Percentiles rank a stretch among this genome's conserved stretches.
phyloP scores from a whole-genome alignment of 495 filamentous ascomycete genomes.

The Tuber umbilicatum region DNA sequence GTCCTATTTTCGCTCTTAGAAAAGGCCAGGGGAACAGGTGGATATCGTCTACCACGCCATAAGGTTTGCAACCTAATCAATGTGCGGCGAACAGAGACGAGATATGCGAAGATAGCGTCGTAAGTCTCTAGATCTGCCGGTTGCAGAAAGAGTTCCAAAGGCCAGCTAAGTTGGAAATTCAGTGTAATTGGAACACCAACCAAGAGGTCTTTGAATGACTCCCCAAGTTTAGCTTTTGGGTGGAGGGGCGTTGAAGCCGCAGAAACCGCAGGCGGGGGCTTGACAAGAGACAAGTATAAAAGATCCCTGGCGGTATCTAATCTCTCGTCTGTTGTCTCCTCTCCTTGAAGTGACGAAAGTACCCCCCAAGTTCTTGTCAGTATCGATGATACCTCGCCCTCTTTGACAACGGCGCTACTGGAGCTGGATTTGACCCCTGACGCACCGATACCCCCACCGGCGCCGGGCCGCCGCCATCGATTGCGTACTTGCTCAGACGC shows the following conservation, averaged over 20 bases:
- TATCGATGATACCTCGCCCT: constrained; percentile 72
- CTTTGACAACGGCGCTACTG: constrained; percentile 64
- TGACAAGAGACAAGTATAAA: constrained; percentile 59
- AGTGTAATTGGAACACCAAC: constrained; percentile 69
- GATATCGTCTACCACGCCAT: constrained; percentile 76
- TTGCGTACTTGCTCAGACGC: constrained; percentile 65
- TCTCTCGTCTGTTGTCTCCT: constrained; percentile 65
- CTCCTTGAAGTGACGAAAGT: constrained; percentile 62
- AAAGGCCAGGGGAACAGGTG: constrained; percentile 57
- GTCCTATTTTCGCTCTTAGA: constrained; percentile 48
- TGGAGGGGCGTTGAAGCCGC: constrained; percentile 46
- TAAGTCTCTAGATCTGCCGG: constrained; percentile 68
- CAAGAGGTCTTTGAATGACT: constrained; percentile 68
- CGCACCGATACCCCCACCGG: constrained; percentile 42
- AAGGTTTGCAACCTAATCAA: constrained; percentile 73
- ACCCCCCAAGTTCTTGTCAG: constrained; percentile 69
- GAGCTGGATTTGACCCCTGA: constrained; percentile 42
- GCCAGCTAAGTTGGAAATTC: constrained; percentile 65
- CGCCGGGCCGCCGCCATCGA: constrained; percentile 51
- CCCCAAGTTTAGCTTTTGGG: constrained; percentile 35
- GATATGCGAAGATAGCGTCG: constrained; percentile 75
- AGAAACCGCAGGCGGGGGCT: constrained; percentile 43
- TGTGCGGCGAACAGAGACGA: constrained; percentile 72
- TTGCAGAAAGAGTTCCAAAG: constrained; percentile 80
- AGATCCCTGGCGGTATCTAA: constrained; percentile 75